Conservation (phyloP, 768 basidiomycete species). For the Candolleomyces efflorescens region DNA sequence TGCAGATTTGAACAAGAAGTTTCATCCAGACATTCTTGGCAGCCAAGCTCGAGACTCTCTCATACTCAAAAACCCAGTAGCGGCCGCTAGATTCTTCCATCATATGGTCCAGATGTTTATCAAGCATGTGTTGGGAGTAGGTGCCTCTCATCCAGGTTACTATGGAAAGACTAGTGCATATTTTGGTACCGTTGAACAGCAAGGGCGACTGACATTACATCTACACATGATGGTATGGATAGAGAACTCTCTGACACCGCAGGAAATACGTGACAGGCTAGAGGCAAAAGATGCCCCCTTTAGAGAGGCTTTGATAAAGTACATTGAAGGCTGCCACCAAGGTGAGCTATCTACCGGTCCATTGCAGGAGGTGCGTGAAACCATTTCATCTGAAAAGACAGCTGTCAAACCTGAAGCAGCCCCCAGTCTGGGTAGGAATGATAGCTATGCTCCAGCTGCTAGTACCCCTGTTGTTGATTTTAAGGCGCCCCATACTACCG, state of each 20-base stretch:
- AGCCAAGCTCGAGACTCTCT: not conserved
- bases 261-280: not conserved
- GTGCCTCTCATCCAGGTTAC: slow-evolving; percentile 9
- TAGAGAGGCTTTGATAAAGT: not conserved
- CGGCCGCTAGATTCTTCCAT: slow-evolving; percentile 28
- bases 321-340: not conserved
- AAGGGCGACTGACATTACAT: slow-evolving; percentile 29
- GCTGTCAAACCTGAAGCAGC: not conserved
- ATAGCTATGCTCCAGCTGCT: no score
- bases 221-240: slow-evolving; percentile 29
- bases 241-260: not conserved
- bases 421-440: no score
- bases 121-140: slow-evolving; percentile 19
- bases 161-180: slow-evolving; percentile 25
- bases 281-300: slow-evolving; percentile 14
- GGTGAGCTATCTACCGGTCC: not conserved
- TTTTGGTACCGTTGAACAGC: slow-evolving; percentile 26
- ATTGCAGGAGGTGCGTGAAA: not conserved
- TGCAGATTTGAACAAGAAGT: not conserved
- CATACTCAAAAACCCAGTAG: slow-evolving; percentile 18
- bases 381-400: not conserved
- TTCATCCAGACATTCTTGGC: not conserved
- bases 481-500: not conserved
- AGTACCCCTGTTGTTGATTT: no score
- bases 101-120: slow-evolving; percentile 25